Conservation (phyloP, 768 basidiomycete species). For the Amanita inopinata region DNA sequence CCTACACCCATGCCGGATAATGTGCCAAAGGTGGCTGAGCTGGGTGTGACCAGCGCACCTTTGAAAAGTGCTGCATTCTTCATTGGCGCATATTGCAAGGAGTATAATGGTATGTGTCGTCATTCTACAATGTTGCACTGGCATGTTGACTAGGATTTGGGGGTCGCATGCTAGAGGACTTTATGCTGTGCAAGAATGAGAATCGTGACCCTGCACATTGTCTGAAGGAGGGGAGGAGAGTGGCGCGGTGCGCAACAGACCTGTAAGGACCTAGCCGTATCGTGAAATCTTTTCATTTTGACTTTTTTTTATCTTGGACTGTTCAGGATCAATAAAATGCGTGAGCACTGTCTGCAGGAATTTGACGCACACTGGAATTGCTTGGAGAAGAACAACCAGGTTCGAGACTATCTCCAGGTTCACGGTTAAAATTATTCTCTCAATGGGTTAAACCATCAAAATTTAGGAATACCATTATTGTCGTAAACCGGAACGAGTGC, state of each 20-base stretch:
- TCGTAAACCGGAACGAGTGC: conserved; percentile 75
- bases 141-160: conserved; percentile 2
- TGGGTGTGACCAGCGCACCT: conserved; percentile 86
- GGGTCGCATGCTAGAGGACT: conserved; percentile 22
- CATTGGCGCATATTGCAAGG: conserved; percentile 91
- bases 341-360: conserved; percentile 79
- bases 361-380: conserved; percentile 94
- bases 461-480: conserved; percentile 80
- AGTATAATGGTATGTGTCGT: conserved; percentile 75
- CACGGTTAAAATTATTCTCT: too few species aligned
- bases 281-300: too few species aligned
- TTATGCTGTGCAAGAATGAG: conserved; percentile 95
- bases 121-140: neutral
- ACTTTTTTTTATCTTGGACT: neutral
- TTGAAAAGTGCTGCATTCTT: conserved; percentile 97
- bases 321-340: conserved; percentile 90
- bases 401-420: too few species aligned
- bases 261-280: conserved; percentile 63
- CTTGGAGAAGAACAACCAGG: conserved; percentile 91
- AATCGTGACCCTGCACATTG: conserved; percentile 86
- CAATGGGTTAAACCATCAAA: neutral
- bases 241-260: conserved; percentile 91
- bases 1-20: conserved; percentile 55
- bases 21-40: conserved; percentile 73
- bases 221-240: conserved; percentile 89